Evolutionary conservation across 805 yeast genomes (phyloP).

Genomic region (Candida nanaspora): DNA sequence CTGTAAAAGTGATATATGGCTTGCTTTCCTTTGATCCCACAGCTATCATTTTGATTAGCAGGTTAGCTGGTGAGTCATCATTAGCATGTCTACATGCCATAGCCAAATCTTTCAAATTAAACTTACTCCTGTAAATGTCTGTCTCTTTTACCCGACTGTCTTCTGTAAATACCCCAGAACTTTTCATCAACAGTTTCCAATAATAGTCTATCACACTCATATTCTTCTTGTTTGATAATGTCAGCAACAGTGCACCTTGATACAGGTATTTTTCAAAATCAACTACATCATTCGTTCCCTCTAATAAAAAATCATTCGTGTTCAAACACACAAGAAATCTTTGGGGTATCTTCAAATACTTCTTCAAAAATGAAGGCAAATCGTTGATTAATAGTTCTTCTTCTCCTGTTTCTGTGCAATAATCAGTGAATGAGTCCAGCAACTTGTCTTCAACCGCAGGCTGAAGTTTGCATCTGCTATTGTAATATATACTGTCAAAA

Average conservation of each 20-base stretch:
- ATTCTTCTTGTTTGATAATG: conserved; percentile 29
- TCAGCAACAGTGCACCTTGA: conserved; percentile 32
- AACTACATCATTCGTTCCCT: conserved; percentile 32
- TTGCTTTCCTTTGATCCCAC: conserved; percentile 33
- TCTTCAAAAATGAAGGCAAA: conserved; percentile 22
- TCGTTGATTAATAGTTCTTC: conserved; percentile 31
- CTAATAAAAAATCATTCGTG: conserved; percentile 24
- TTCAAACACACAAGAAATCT: conserved; percentile 22
- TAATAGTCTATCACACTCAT: conserved; percentile 26
- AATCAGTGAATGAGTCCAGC: conserved; percentile 33
- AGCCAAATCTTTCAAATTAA: conserved; percentile 26
- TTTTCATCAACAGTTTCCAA: conserved; percentile 30
- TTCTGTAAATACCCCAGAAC: neutral
- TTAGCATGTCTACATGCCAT: no score
- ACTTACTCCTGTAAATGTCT: conserved; percentile 12
- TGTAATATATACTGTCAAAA: conserved; percentile 5
- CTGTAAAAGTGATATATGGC: conserved; percentile 30
- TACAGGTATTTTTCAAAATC: conserved; percentile 40
- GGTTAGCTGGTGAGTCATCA: conserved; percentile 18
- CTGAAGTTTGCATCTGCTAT: conserved; percentile 28
- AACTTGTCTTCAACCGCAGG: conserved; percentile 36
- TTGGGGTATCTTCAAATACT: conserved; percentile 22
- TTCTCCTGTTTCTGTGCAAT: conserved; percentile 25
- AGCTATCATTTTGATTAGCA: conserved; percentile 39
- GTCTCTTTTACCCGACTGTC: neutral